These are phyloP conservation scores for Fusarium tricinctum DNA, from an alignment of 2,329 filamentous ascomycete genomes.

Conservation along the genomic window DNA sequence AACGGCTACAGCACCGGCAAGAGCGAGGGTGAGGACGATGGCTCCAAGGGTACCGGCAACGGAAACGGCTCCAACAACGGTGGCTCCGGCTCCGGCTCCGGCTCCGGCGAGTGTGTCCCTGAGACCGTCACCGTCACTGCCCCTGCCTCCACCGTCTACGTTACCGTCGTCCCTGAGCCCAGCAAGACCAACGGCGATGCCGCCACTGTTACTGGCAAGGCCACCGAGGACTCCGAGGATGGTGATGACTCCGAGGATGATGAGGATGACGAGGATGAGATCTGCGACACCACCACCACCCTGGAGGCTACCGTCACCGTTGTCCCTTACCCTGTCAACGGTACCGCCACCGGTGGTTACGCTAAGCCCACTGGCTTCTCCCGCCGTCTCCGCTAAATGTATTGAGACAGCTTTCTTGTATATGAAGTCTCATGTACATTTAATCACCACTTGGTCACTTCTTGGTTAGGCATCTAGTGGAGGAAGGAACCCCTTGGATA, in stretches of 20 bases:
- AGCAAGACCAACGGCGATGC: constrained; percentile 41
- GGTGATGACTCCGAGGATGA: constrained; percentile 28
- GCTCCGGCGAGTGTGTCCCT: constrained; percentile 38
- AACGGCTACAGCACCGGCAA: constrained; percentile 39
- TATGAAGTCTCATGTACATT: constrained; percentile 47
- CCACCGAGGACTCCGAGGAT: constrained; percentile 7
- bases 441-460: constrained; percentile 42
- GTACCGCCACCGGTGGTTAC: constrained; percentile 55
- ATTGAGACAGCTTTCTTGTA: constrained; percentile 30
- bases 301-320: constrained; percentile 54
- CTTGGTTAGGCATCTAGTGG: constrained; percentile 43
- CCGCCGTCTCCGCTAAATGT: constrained; percentile 53
- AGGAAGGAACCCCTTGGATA: constrained; percentile 36
- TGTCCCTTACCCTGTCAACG: constrained; percentile 59
- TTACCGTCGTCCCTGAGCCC: constrained; percentile 50
- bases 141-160: constrained; percentile 55
- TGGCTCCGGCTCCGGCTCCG: constrained; percentile 15
- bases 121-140: constrained; percentile 53
- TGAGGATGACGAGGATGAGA: constrained; percentile 30
- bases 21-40: constrained; percentile 11
- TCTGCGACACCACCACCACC: constrained; percentile 49
- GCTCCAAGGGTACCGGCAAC: constrained; percentile 28
- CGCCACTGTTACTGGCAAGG: constrained; percentile 44
- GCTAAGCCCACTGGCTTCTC: constrained; percentile 56
- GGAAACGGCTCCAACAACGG: constrained; percentile 32